These are phyloP conservation scores for Benincasa hispida DNA, from an alignment of 306 rosid genomes.

Conservation along the genomic window DNA sequence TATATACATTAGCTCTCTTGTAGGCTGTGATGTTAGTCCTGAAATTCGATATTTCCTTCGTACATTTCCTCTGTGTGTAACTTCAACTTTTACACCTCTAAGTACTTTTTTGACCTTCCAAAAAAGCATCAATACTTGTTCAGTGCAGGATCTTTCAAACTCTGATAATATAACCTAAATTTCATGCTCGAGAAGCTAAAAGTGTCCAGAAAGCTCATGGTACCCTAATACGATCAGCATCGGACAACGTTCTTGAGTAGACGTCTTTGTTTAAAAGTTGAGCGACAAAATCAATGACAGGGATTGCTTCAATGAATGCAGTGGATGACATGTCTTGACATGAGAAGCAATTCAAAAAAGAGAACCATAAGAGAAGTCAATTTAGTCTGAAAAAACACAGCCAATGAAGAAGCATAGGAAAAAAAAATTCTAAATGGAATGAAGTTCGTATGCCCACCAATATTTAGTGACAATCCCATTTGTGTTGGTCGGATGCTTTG, in stretches of 20 bases:
- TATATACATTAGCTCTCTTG: conserved; percentile 81
- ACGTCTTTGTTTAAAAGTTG: conserved; percentile 77
- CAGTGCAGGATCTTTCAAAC: neutral
- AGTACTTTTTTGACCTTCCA: conserved; percentile 77
- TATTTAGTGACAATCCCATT: conserved; percentile 90
- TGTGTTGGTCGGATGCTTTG: conserved; percentile 97
- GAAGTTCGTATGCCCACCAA: conserved; percentile 30
- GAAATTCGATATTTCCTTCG: conserved; percentile 85
- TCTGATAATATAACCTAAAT: neutral
- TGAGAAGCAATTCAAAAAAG: conserved; percentile 1
- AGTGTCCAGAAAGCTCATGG: neutral
- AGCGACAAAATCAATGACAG: conserved; percentile 69
- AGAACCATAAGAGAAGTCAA: neutral
- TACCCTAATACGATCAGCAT: conserved; percentile 88
- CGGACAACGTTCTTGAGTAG: conserved; percentile 56
- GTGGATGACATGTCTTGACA: conserved; percentile 89
- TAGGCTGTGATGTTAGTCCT: conserved; percentile 81
- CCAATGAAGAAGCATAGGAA: neutral
- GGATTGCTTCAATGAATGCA: conserved; percentile 88
- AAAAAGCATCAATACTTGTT: neutral
- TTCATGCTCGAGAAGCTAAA: neutral
- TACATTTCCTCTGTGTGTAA: conserved; percentile 87
- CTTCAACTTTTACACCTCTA: conserved; percentile 90
- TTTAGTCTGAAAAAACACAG: neutral
- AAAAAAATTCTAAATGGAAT: neutral